phyloP scores from a whole-genome alignment of 1,139 yeast species.

The Saccharomyces pastorianus region DNA sequence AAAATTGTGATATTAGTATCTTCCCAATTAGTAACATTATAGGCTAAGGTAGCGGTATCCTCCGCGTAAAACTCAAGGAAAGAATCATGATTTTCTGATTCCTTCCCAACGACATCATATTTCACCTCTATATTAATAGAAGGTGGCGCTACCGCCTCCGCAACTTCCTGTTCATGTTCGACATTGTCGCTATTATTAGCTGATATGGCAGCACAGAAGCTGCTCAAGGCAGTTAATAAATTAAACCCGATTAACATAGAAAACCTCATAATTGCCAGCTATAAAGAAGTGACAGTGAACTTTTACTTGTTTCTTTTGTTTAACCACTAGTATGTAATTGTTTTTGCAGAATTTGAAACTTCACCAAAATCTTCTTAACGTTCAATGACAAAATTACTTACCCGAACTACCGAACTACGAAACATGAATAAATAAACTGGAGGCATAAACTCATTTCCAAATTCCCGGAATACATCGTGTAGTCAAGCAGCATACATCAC shows the following conservation, averaged over 20 bases:
- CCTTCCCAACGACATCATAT: constrained; percentile 1
- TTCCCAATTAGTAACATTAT: constrained; percentile 53
- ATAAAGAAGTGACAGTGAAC: not conserved
- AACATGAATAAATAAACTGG: not conserved
- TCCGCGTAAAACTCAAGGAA: constrained; percentile 35
- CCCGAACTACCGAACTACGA: not conserved
- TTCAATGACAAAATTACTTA: not conserved
- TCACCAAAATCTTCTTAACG: not conserved
- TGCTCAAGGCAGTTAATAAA: not conserved
- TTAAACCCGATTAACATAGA: not conserved
- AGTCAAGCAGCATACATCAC: no score
- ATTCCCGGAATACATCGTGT: no score
- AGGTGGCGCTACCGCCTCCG: not conserved
- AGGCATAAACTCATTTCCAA: not conserved
- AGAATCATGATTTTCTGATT: not conserved
- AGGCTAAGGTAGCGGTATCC: constrained; percentile 47
- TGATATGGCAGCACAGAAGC: not conserved
- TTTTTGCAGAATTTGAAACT: not conserved
- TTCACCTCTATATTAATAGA: constrained; percentile 1
- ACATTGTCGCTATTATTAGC: not conserved
- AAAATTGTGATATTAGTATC: constrained; percentile 46
- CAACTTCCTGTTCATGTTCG: not conserved
- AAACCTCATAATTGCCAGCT: not conserved
- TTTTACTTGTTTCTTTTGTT: not conserved
- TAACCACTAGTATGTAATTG: not conserved